phyloP scores from a whole-genome alignment of 2,329 filamentous ascomycete genomes.

The Aspergillus quadrilineatus region DNA sequence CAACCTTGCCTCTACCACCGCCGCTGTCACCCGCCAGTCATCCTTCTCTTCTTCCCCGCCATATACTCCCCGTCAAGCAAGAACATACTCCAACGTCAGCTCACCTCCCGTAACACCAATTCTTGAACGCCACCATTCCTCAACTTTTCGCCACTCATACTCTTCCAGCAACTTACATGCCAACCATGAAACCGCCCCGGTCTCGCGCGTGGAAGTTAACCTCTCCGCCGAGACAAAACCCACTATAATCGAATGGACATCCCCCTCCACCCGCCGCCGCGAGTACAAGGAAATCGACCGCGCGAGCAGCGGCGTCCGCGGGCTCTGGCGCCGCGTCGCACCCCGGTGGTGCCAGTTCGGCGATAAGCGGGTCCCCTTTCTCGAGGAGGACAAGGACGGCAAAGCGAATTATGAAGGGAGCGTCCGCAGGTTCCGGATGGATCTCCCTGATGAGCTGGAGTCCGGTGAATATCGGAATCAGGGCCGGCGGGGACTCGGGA shows the following conservation, averaged over 20 bases:
- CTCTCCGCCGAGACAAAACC: slow-evolving; percentile 28
- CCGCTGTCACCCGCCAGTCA: slow-evolving; percentile 2
- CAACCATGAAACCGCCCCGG: neutral
- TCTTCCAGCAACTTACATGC: neutral
- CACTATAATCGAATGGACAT: slow-evolving; percentile 50
- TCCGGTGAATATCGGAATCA: neutral
- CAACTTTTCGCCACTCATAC: slow-evolving; percentile 6
- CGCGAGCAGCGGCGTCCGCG: slow-evolving; percentile 42
- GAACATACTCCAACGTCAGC: slow-evolving; percentile 16
- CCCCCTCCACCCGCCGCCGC: slow-evolving; percentile 42
- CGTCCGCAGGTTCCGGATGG: slow-evolving; percentile 47
- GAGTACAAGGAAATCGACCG: slow-evolving; percentile 57
- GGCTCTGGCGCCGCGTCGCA: slow-evolving; percentile 43
- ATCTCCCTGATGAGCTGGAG: slow-evolving; percentile 36
- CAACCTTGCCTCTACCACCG: slow-evolving; percentile 1
- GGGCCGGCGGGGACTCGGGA: too few relatives aligned
- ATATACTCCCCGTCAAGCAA: slow-evolving; percentile 5
- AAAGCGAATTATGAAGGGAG: slow-evolving; percentile 44
- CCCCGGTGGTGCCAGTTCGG: slow-evolving; percentile 41
- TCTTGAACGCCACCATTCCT: slow-evolving; percentile 4
- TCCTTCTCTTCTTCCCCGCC: slow-evolving; percentile 12
- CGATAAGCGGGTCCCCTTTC: slow-evolving; percentile 40
- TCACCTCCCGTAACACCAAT: slow-evolving; percentile 19
- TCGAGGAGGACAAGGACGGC: slow-evolving; percentile 38
- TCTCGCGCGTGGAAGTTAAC: neutral